Percentiles rank a stretch among this genome's conserved stretches.
Conservation (phyloP, 169 alveolate genomes). For the Eimeria sp. region DNA sequence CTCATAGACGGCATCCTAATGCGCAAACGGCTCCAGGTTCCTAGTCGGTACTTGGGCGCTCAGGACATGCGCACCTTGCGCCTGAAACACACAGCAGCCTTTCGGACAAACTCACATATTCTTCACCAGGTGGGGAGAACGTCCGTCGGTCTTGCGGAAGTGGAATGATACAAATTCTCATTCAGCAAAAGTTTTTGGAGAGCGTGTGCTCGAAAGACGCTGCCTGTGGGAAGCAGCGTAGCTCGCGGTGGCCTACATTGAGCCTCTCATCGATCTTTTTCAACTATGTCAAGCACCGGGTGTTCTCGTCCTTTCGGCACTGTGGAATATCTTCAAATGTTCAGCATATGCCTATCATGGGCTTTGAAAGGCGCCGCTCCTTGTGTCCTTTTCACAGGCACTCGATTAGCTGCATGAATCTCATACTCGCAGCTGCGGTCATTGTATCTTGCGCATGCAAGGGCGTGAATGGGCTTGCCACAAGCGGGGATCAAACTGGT, state of each 20-base stretch:
- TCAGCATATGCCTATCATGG: not conserved
- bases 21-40: constrained; percentile 22
- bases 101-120: not conserved
- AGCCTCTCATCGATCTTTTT: not conserved
- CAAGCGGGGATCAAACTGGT: not conserved
- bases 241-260: not conserved
- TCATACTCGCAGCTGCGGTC: constrained; percentile 11
- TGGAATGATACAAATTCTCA: constrained; percentile 1
- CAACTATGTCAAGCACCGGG: constrained; percentile 10
- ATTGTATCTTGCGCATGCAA: not conserved
- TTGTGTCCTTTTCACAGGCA: not conserved
- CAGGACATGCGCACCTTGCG: constrained; percentile 11
- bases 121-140: not conserved
- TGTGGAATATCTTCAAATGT: not conserved
- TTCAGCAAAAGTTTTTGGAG: not conserved
- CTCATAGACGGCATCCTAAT: not conserved
- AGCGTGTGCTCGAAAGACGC: not conserved
- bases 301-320: not conserved
- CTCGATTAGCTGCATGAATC: not conserved
- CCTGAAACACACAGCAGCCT: constrained; percentile 16
- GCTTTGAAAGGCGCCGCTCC: not conserved
- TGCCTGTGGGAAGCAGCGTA: constrained; percentile 6
- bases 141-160: not conserved
- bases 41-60: constrained; percentile 3
- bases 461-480: not conserved